A percentile compares a stretch with the other conserved stretches of the same genome.
Evolutionary conservation across 2,329 filamentous ascomycete species (phyloP).

Genomic region (Colletotrichum lentis): DNA sequence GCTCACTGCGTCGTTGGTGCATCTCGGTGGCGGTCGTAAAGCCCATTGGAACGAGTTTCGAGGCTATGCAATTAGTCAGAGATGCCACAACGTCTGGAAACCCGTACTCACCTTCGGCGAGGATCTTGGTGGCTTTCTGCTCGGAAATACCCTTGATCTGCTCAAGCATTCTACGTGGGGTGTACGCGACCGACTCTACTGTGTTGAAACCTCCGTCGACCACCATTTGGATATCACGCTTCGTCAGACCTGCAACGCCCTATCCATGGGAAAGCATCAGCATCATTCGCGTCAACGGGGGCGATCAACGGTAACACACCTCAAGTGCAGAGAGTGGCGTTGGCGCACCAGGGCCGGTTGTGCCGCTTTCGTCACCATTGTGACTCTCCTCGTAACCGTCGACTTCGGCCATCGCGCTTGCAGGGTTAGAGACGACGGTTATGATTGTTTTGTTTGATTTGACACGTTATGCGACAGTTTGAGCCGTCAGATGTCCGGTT

Average conservation of each 20-base stretch:
- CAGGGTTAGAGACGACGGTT: neutral
- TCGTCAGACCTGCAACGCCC: conserved; percentile 90
- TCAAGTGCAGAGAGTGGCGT: conserved; percentile 87
- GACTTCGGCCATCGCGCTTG: conserved; percentile 54
- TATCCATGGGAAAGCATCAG: conserved; percentile 48
- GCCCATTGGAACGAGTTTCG: conserved; percentile 97
- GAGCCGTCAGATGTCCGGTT: neutral
- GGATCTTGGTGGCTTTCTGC: conserved; percentile 90
- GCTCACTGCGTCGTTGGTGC: conserved; percentile 94
- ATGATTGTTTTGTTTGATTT: neutral
- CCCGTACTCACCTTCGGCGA: conserved; percentile 76
- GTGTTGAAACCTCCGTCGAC: conserved; percentile 94
- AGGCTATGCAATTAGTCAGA: conserved; percentile 63
- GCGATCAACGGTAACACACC: conserved; percentile 59
- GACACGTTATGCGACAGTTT: neutral
- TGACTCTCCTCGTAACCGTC: conserved; percentile 75
- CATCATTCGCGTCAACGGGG: neutral
- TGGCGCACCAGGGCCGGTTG: conserved; percentile 88
- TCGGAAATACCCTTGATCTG: conserved; percentile 98
- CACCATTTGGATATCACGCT: conserved; percentile 91
- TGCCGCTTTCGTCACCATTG: conserved; percentile 72
- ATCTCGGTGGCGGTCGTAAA: conserved; percentile 99
- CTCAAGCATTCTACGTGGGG: conserved; percentile 81
- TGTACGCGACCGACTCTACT: conserved; percentile 95
- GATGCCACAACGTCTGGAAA: conserved; percentile 30